Base-by-base conservation (phyloP, 306 rosid species). In the Glycine tomentella region DNA sequence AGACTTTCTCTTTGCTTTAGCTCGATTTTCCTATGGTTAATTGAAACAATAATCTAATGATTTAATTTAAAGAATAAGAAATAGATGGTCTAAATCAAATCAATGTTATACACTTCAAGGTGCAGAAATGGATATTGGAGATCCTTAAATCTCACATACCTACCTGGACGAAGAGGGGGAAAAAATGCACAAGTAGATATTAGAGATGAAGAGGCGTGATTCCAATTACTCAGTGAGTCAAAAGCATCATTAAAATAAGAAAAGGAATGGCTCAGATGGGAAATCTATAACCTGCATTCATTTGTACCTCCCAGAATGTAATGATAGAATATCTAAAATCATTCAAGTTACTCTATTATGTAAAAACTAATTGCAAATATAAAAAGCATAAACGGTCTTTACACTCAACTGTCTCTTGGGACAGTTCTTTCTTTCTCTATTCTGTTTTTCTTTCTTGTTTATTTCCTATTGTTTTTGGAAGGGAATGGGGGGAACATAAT, bases 341-440 rank as follows among this genome's bases (percentile, higher is more conserved):
- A 66, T 15, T 15, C 8, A 66, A 42, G 52, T 9, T 34, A 36
- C 11, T 36, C 49, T 36, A 14, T 63, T 49, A 75, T 72, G 48
- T 78, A 66, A 64, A 73, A 79, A 74, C 53, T 49, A 59, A 68
- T 58, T 79, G 68, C 15, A 15, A 20, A 70, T 46, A 6, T 48
- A 70, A 72, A 75, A 75, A 75, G 33, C 76, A 66, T 45, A 56
- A 42, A 79, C 7, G 15, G 16, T 74, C 64, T 67, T 67, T 85
- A 85, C 85, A 77, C 42, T 73, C 58, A 56, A 58, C 81, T 40
- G 79, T 65, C 83, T 66, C 80, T 14, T 2, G 67, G 69, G 67
- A 56, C 74, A 73, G 55, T 33, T 77, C 49, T 36, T 56, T 71
- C 72, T 75, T 63, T 77, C 53, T 75, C 74, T 84, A 40, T 79